Evolutionary conservation across 2,329 filamentous ascomycete genomes (phyloP).

Genomic region (Penicillium rolfsii): DNA sequence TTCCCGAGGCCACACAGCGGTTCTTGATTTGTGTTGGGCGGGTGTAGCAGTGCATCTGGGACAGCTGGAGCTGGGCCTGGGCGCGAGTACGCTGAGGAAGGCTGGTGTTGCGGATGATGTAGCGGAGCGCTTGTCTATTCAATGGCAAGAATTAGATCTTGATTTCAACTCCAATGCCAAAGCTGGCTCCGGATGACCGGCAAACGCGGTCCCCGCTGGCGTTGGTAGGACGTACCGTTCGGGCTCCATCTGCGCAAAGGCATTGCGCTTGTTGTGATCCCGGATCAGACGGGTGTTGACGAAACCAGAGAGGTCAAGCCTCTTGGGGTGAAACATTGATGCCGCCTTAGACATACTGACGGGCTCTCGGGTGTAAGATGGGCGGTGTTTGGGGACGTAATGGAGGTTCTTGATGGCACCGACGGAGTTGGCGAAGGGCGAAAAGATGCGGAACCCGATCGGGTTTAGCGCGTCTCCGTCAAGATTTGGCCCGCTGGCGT

Average conservation of each 20-base stretch:
- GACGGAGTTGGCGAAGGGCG: slow-evolving; percentile 31
- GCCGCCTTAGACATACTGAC: slow-evolving; percentile 36
- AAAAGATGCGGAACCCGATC: slow-evolving; percentile 31
- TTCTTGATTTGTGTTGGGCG: slow-evolving; percentile 92
- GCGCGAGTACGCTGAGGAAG: slow-evolving; percentile 80
- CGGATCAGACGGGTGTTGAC: slow-evolving; percentile 85
- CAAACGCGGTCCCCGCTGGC: background rate
- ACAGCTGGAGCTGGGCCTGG: slow-evolving; percentile 88
- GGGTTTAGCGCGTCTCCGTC: slow-evolving; percentile 30
- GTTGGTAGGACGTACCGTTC: slow-evolving; percentile 66
- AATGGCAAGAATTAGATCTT: background rate
- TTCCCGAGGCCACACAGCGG: slow-evolving; percentile 89
- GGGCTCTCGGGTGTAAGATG: slow-evolving; percentile 8
- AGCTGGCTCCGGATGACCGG: too few relatives aligned
- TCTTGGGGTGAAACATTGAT: slow-evolving; percentile 87
- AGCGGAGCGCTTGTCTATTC: slow-evolving; percentile 82
- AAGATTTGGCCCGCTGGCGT: slow-evolving; percentile 13
- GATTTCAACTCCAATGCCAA: background rate
- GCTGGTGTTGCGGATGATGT: slow-evolving; percentile 90
- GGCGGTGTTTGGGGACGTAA: slow-evolving; percentile 17
- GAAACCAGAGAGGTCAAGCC: slow-evolving; percentile 85
- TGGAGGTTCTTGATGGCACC: slow-evolving; percentile 20
- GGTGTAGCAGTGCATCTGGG: slow-evolving; percentile 96
- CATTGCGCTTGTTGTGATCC: slow-evolving; percentile 95
- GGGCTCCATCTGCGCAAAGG: slow-evolving; percentile 82